Conservation (phyloP, 2,329 filamentous ascomycete genomes). For the Fusarium sp. region DNA sequence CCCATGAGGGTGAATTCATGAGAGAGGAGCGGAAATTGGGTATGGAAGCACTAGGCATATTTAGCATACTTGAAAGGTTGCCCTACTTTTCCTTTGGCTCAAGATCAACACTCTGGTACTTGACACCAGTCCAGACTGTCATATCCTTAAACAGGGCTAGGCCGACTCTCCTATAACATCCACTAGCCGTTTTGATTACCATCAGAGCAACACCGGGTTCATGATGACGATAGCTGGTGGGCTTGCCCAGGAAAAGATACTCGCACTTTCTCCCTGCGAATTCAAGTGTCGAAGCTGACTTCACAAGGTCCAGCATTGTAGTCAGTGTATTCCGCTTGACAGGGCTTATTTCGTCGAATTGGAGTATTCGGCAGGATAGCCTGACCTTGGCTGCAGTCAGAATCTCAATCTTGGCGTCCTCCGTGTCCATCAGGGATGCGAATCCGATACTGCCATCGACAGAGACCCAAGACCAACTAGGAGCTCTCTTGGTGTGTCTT, state of each 20-base stretch:
- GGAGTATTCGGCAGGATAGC: neutral
- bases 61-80: accelerated
- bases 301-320: neutral
- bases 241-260: neutral
- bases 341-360: accelerated
- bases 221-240: accelerated
- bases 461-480: neutral
- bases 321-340: accelerated
- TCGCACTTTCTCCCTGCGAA: accelerated
- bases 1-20: no score
- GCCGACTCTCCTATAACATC: neutral
- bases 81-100: neutral
- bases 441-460: neutral
- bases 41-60: accelerated
- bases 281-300: accelerated
- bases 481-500: neutral
- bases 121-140: accelerated
- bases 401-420: neutral
- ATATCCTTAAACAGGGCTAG: accelerated
- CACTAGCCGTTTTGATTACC: accelerated
- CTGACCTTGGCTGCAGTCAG: neutral
- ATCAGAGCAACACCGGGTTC: neutral
- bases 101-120: neutral
- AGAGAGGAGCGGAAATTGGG: neutral
- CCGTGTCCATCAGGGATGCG: accelerated